Conservation (phyloP, 2,329 filamentous ascomycete genomes). For the Elsinoe ampelina region DNA sequence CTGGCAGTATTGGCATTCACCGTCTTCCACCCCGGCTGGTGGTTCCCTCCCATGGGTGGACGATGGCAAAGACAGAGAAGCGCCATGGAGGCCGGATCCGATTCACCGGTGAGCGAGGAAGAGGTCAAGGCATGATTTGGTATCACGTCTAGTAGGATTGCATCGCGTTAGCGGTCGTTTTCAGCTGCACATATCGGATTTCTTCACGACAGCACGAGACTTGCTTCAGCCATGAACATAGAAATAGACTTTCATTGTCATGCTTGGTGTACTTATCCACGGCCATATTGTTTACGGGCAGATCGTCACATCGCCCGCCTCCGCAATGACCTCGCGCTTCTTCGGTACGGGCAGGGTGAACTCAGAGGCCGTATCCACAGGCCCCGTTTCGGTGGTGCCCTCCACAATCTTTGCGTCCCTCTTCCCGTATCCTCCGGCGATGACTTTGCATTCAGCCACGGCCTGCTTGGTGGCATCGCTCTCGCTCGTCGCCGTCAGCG, state of each 20-base stretch:
- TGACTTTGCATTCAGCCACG: slow-evolving; percentile 1
- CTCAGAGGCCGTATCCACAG: neutral
- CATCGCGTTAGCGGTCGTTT: neutral
- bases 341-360: neutral
- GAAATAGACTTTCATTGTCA: slow-evolving; percentile 1
- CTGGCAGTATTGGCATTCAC: slow-evolving; percentile 5
- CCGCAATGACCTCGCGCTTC: neutral
- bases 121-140: neutral
- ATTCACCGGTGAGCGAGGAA: neutral
- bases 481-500: slow-evolving; percentile 12
- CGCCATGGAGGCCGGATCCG: neutral
- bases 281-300: neutral
- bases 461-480: neutral
- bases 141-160: neutral
- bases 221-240: neutral
- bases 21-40: slow-evolving; percentile 11
- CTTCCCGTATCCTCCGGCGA: neutral
- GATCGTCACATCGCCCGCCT: slow-evolving; percentile 1
- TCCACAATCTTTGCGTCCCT: neutral
- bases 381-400: neutral
- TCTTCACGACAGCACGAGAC: neutral
- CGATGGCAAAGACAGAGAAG: slow-evolving; percentile 9
- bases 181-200: neutral
- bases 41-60: slow-evolving; percentile 13
- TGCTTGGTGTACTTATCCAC: neutral